Percentiles rank a stretch among this genome's conserved stretches.
These are phyloP conservation scores for Rosellinia necatrix DNA, from an alignment of 2,329 filamentous ascomycete genomes.

Conservation along the genomic window DNA sequence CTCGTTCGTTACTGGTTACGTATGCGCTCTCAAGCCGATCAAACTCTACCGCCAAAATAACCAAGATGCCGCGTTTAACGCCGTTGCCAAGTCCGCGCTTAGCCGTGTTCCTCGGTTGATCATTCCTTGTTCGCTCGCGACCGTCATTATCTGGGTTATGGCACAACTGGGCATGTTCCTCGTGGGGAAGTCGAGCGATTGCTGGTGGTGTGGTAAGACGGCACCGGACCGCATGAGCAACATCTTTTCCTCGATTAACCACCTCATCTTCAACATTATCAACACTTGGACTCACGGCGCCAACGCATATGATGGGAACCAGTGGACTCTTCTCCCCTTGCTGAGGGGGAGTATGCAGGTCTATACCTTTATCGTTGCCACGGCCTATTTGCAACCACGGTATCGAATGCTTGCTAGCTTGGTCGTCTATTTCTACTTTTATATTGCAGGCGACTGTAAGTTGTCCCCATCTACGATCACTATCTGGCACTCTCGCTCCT, in stretches of 20 bases:
- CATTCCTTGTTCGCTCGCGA: constrained; percentile 60
- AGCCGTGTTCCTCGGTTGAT: constrained; percentile 62
- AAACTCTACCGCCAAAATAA: constrained; percentile 58
- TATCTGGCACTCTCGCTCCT: background rate
- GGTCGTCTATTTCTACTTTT: constrained; percentile 56
- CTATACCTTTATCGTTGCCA: constrained; percentile 57
- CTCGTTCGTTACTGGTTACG: constrained; percentile 67
- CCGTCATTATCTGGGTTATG: constrained; percentile 57
- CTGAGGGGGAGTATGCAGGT: constrained; percentile 59
- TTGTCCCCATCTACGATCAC: background rate
- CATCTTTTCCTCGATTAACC: constrained; percentile 48
- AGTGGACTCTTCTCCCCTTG: constrained; percentile 62
- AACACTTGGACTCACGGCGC: constrained; percentile 56
- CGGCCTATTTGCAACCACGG: constrained; percentile 52
- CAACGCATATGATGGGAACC: constrained; percentile 61
- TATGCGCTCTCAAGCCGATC: constrained; percentile 66
- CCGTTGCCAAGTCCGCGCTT: constrained; percentile 61
- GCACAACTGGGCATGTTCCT: constrained; percentile 61
- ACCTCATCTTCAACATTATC: constrained; percentile 51
- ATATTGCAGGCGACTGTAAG: constrained; percentile 43
- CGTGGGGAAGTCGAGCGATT: constrained; percentile 60
- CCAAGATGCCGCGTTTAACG: constrained; percentile 55
- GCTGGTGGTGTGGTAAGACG: constrained; percentile 61
- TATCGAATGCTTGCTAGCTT: constrained; percentile 55
- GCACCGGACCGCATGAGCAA: constrained; percentile 48